Evolutionary conservation across 148 eudicot species (phyloP).

Genomic region (Cornus florida): DNA sequence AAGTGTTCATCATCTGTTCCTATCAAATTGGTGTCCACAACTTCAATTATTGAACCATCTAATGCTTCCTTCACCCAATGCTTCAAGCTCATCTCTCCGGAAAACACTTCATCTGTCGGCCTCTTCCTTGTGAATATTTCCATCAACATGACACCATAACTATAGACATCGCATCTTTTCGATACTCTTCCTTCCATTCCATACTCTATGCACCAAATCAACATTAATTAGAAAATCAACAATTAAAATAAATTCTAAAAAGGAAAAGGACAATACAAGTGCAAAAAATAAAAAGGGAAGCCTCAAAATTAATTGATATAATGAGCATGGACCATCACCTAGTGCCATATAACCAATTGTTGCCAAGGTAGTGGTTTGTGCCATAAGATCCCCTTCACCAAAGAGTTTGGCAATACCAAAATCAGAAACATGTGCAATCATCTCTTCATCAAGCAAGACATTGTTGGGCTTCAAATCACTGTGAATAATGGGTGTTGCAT

Average conservation of each 20-base stretch:
- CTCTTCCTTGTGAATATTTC: slow-evolving; percentile 11
- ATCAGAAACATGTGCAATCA: slow-evolving; percentile 30
- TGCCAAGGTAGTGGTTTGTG: slow-evolving; percentile 20
- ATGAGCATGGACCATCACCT: slow-evolving; percentile 6
- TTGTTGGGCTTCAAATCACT: slow-evolving; percentile 41
- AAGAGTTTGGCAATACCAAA: slow-evolving; percentile 33
- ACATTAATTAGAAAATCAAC: too few relatives aligned
- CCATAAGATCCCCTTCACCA: slow-evolving; percentile 10
- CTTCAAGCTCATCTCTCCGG: slow-evolving; percentile 8
- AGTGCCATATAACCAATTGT: slow-evolving; percentile 36
- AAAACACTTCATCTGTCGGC: slow-evolving; percentile 11
- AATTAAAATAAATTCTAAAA: too few relatives aligned
- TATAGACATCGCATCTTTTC: slow-evolving; percentile 6
- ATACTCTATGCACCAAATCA: neutral
- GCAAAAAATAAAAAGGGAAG: too few relatives aligned
- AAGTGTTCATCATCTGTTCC: neutral
- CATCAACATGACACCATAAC: slow-evolving; percentile 7
- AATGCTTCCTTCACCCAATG: neutral
- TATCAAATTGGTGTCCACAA: slow-evolving; percentile 8
- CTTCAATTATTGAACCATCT: neutral
- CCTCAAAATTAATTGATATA: too few relatives aligned
- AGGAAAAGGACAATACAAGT: too few relatives aligned
- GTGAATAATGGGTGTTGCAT: slow-evolving; percentile 23
- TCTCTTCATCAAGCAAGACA: slow-evolving; percentile 27
- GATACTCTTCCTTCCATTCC: slow-evolving; percentile 13